Evolutionary conservation across 805 yeast genomes (phyloP), one percentile per base, ranked within the genome.

Genomic region (Maudiozyma serrabonitensis): DNA sequence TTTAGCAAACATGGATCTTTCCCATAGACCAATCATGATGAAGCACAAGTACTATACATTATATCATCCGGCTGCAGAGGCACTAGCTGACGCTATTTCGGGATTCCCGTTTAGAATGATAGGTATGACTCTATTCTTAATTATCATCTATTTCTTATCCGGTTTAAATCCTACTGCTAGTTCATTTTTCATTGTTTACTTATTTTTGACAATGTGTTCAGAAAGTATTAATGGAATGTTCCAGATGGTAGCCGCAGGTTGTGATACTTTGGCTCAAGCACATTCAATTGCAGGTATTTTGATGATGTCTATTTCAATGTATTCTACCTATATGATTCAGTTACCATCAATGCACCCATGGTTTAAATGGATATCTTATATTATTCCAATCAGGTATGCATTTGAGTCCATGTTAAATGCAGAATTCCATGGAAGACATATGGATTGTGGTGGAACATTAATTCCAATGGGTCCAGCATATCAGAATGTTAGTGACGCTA

Each of bases 31-130:
- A 46, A 79, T 87, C 54, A 75, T 83, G 21, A 76, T 76, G 57
- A 85, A 86, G 58, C 95, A 87, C 61, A 80, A 81, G 59, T 74
- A 76, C 48, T 86, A 82, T 58, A 80, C 87, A 0, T 73, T 85
- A 50, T 87, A 83, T 62, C 80, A 81, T 50, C 90, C 90, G 3
- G 75, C 88, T 16, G 81, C 87, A 4, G 91, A 84, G 59, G 84
- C 88, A 1, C 55, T 86, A 1, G 82, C 87, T 0, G 71, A 79
- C 5, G 70, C 81, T 39, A 49, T 82, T 2, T 74, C 87, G 2
- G 82, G 79, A 43, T 64, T 85, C 53, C 90, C 93, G 6, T 71
- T 79, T 50, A 84, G 84, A 65, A 52, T 77, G 39, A 52, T 73
- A 31, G 71, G 75, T 26, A 59, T 73, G 31, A 59, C 78, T 21